These are phyloP conservation scores for Candida sphagnicola DNA, from an alignment of 805 yeast genomes.

Conservation along the genomic window DNA sequence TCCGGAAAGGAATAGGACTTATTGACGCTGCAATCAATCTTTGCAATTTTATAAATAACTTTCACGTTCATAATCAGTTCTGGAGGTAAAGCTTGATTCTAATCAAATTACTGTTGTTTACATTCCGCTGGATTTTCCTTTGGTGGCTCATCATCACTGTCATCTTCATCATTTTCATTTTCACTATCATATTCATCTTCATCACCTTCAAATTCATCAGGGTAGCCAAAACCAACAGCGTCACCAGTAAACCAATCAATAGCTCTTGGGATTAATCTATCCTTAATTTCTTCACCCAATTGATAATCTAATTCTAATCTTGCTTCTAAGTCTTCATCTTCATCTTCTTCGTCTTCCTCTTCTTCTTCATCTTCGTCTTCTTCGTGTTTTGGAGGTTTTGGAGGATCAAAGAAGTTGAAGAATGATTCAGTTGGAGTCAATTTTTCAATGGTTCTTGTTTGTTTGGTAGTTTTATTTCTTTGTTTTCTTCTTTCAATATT, in stretches of 20 bases:
- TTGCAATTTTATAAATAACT: too few relatives aligned
- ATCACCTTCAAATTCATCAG: conserved; percentile 58
- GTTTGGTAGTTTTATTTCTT: conserved; percentile 94
- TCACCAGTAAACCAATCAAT: conserved; percentile 98
- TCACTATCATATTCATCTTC: conserved; percentile 58
- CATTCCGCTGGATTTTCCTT: conserved; percentile 74
- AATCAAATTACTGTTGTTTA: conserved; percentile 68
- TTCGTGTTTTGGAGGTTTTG: conserved; percentile 57
- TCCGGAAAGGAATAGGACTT: too few relatives aligned
- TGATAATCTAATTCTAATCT: conserved; percentile 90
- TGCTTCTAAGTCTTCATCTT: conserved; percentile 62
- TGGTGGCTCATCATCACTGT: conserved; percentile 52
- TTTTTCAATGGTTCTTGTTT: conserved; percentile 93
- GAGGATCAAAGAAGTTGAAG: conserved; percentile 95
- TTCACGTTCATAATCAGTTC: too few relatives aligned
- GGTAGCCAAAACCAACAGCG: conserved; percentile 71
- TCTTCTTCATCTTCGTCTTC: conserved; percentile 49
- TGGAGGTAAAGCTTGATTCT: too few relatives aligned
- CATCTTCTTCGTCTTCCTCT: conserved; percentile 45
- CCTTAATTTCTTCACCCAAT: conserved; percentile 94
- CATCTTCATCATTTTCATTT: conserved; percentile 58
- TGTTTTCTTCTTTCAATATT: conserved; percentile 92
- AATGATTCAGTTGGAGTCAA: conserved; percentile 92
- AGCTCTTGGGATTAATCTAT: conserved; percentile 92
- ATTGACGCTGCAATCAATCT: too few relatives aligned